Conservation (phyloP, 192 early-diverging fungal species). For the Podila horticola region DNA sequence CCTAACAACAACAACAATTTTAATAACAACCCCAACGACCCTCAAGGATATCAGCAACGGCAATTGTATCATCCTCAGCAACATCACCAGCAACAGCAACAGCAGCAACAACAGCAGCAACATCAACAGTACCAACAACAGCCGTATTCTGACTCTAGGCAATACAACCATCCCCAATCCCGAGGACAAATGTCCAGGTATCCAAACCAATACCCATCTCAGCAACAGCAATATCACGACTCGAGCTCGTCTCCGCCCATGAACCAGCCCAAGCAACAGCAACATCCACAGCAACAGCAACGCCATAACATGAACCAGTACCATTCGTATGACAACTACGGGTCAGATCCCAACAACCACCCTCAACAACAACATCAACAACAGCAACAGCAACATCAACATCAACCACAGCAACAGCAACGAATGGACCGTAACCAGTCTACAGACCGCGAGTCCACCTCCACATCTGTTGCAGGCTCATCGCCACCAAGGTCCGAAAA, state of each 20-base stretch:
- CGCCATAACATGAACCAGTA: constrained; percentile 8
- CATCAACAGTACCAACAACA: constrained; percentile 17
- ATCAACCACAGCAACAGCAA: constrained; percentile 17
- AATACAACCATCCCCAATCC: constrained; percentile 2
- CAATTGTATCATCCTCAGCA: constrained; percentile 16
- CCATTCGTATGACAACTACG: constrained; percentile 9
- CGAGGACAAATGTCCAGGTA: neutral
- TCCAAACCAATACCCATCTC: neutral
- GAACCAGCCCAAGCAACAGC: neutral
- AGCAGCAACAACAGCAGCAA: constrained; percentile 8
- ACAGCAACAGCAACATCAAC: constrained; percentile 23
- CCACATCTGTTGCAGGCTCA: constrained; percentile 14
- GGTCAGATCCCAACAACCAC: constrained; percentile 3
- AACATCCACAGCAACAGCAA: neutral
- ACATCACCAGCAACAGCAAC: neutral
- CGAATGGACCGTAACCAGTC: constrained; percentile 1
- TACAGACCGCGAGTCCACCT: constrained; percentile 6
- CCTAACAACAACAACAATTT: constrained; percentile 4
- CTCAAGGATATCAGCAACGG: constrained; percentile 5
- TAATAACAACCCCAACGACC: neutral
- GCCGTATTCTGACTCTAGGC: neutral
- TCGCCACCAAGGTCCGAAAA: constrained; percentile 17
- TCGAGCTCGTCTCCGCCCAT: neutral
- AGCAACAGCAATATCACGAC: constrained; percentile 4
- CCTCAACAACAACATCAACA: neutral